Base-by-base conservation (phyloP, 2,329 filamentous ascomycete species). In the Microcyclospora tardicrescens region DNA sequence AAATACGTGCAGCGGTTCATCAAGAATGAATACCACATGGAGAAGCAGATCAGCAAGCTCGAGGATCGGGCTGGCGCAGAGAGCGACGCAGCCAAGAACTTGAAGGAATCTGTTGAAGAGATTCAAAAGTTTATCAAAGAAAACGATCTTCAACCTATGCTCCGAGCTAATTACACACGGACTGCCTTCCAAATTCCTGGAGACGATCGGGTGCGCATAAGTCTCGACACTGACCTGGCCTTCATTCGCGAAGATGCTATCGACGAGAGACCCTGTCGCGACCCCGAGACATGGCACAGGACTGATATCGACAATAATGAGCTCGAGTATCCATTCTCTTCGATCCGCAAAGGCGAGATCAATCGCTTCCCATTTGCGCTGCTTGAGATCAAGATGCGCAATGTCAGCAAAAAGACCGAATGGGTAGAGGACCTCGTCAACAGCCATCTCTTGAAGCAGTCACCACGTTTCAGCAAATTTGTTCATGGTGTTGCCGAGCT, bases 171-270 rank as follows among this genome's bases (percentile, higher is more conserved):
- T 63, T 96, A 96, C 60, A 83, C 79, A 30, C 82, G 91, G 45
- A 93, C 86, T 1, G 91, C 91, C 1, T 98, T 96, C 67, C 91
- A 98, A 62, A 94, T 94, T 49, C 91, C 91, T 5, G 77, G 84
- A 11, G 87, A 98, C 57, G 79, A 93, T 59, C 81, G 84, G 14
- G 79, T 98, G 34, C 79, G 91, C 39, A 84, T 98, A 51, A 87
- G 86, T 5, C 82, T 98, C 43, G 91, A 98, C 59, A 95, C 86
- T 0, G 78, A 93, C 50, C 70, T 98, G 27, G 86, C 85, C 16
- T 81, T 96, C 51, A 93, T 98, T 54, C 68, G 75, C 38, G 76
- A 80, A 57, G 76, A 80, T 52, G 63, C 81, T 2, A 69, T 98
- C 36, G 89, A 96, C 56, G 78, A 84, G 47, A 74, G 86, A n/a